Base-by-base conservation (phyloP, 768 basidiomycete species). In the Pleurotus platypus region DNA sequence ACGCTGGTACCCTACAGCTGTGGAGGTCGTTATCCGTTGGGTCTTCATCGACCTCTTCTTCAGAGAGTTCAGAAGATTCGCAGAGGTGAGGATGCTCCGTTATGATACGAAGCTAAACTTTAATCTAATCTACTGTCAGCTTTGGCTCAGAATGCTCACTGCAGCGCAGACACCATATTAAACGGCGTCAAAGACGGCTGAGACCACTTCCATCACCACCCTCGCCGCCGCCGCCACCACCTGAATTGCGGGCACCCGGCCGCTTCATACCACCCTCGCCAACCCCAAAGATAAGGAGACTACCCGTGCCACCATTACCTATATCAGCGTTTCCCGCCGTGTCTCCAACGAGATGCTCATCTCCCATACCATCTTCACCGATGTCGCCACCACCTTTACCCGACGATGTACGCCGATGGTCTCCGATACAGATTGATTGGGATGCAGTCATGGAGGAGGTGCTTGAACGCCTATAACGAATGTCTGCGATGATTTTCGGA, bases 401-500 rank as follows among this genome's bases (percentile, higher is more conserved):
- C 15, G 50, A 45, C 27, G 51, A 37, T 30, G 47, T 37, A 38
- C 46, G 53, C 46, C 46, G 40, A 24, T 57, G 55, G 18, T 16
- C 46, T 4, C 55, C 55, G 12, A 37, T 47, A 24, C 38, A 60
- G 43, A 62, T 62, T 15, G 61, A 62, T 43, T 62, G 61, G 61
- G 61, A 62, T 24, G 53, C 35, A 6, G 54, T 62, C 39, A 62
- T 62, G 48, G 42, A 43, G 24, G 56, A 56, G 12, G 27, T 53
- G 35, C 12, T 45, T 22, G 11, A 47, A 9, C 53, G 43, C 22
- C 12, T 9, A 39, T 49, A 47, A 30, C 24, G 50, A 45, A 58
- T 54, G 20, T 26, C 18, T 22, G 26, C 22, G 42, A 50, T 22
- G 57, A 53, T 22, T 15, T 45, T 45, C n/a, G n/a, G n/a, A 45